A percentile compares a stretch with the other conserved stretches of the same genome.
Evolutionary conservation across 108 stramenopile genomes (phyloP).

Genomic region (Parmales sp.): DNA sequence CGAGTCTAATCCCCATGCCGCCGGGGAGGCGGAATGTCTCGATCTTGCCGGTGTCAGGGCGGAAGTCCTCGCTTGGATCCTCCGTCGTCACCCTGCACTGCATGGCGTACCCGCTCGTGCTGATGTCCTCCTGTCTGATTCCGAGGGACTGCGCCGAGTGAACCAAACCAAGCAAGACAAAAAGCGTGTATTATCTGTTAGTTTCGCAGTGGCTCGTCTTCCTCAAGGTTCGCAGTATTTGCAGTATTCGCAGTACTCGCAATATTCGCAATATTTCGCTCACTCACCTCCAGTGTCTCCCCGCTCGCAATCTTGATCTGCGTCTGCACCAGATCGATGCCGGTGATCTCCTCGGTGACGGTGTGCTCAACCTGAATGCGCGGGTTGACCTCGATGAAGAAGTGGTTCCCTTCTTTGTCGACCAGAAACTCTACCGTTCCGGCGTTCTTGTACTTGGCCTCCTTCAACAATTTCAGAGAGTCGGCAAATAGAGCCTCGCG

Average conservation of each 20-base stretch:
- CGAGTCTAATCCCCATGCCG: slow-evolving; percentile 88
- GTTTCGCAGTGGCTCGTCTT: too few species aligned
- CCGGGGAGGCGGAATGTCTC: slow-evolving; percentile 80
- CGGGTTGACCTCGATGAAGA: slow-evolving; percentile 97
- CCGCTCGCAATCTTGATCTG: slow-evolving; percentile 86
- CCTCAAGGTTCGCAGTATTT: too few species aligned
- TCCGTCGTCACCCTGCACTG: slow-evolving; percentile 94
- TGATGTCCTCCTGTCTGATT: slow-evolving; percentile 51
- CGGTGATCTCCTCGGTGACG: slow-evolving; percentile 90
- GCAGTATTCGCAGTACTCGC: too few species aligned
- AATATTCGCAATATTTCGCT: too few species aligned
- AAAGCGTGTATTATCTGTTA: slow-evolving; percentile 30
- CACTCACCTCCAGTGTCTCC: slow-evolving; percentile 66
- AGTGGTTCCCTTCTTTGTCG: slow-evolving; percentile 65
- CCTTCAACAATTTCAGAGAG: slow-evolving; percentile 50
- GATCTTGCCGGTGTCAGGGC: slow-evolving; percentile 82
- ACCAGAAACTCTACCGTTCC: slow-evolving; percentile 96
- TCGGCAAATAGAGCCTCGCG: slow-evolving; percentile 63
- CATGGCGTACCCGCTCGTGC: slow-evolving; percentile 72
- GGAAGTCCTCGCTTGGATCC: slow-evolving; percentile 76
- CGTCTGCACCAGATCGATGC: slow-evolving; percentile 83
- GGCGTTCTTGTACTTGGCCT: slow-evolving; percentile 79
- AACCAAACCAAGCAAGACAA: too few species aligned
- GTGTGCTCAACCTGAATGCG: slow-evolving; percentile 96
- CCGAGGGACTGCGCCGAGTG: too few species aligned